phyloP scores from a whole-genome alignment of 169 alveolate species.

The Cyclospora cayetanensis region DNA sequence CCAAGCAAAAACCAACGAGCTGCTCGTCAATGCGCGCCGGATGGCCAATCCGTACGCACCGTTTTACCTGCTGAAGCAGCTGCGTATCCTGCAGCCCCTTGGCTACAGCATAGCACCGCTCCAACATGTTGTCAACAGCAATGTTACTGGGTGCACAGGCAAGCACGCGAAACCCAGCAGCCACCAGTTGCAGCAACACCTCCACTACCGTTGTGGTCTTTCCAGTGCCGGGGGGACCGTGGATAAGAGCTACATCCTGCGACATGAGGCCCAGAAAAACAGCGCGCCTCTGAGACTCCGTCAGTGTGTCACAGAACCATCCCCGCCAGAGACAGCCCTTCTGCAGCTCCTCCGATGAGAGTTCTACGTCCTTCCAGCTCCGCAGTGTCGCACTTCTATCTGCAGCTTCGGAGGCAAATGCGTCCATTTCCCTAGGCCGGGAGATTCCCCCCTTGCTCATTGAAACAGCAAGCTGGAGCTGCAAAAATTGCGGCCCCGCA shows the following conservation, averaged over 20 bases:
- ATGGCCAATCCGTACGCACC: constrained; percentile 61
- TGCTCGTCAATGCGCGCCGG: constrained; percentile 52
- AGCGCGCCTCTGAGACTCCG: constrained; percentile 25
- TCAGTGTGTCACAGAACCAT: neutral
- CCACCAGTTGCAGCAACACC: constrained; percentile 42
- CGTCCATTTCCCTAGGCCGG: too few species aligned
- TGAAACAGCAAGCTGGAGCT: neutral
- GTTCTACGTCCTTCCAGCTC: neutral
- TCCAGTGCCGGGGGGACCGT: constrained; percentile 99
- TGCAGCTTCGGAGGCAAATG: too few species aligned
- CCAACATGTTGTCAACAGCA: constrained; percentile 93
- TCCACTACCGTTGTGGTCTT: constrained; percentile 92
- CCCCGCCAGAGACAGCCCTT: neutral
- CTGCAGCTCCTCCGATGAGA: neutral
- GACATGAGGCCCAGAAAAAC: constrained; percentile 14
- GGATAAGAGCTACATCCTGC: constrained; percentile 88
- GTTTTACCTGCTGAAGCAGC: neutral
- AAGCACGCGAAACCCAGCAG: constrained; percentile 76
- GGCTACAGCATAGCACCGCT: neutral
- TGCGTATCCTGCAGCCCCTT: neutral
- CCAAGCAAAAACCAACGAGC: neutral
- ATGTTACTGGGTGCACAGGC: constrained; percentile 98
- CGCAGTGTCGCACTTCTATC: too few species aligned
- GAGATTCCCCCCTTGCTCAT: too few species aligned
- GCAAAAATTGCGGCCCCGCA: neutral